Percentiles rank a stretch among this genome's conserved stretches.
Conservation (phyloP, 2,329 filamentous ascomycete genomes). For the Orbilia oligospora region DNA sequence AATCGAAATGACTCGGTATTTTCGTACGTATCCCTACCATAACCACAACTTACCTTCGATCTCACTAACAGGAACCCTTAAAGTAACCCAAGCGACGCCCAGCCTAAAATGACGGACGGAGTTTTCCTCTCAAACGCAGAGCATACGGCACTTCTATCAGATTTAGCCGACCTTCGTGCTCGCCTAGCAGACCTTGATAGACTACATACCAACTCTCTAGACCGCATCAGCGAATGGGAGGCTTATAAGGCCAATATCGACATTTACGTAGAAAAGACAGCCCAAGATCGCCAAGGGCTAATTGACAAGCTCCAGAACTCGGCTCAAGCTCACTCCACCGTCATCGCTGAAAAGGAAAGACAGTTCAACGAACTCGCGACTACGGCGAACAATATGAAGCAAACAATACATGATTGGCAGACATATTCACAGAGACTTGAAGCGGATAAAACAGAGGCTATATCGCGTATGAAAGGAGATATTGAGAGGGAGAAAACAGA, state of each 20-base stretch:
- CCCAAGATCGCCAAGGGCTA: constrained; percentile 35
- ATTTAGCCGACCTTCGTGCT: constrained; percentile 29
- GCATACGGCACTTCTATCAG: constrained; percentile 33
- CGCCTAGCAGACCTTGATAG: constrained; percentile 29
- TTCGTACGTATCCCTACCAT: constrained; percentile 30
- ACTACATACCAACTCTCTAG: constrained; percentile 13
- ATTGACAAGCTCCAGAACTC: constrained; percentile 49
- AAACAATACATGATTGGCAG: constrained; percentile 44
- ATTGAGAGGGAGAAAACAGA: constrained; percentile 27
- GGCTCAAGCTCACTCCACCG: constrained; percentile 40
- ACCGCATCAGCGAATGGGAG: constrained; percentile 48
- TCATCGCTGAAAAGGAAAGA: constrained; percentile 50
- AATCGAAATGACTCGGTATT: constrained; percentile 34
- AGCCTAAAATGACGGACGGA: constrained; percentile 44
- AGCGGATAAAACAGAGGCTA: constrained; percentile 33
- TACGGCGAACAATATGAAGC: constrained; percentile 15
- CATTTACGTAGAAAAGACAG: constrained; percentile 38
- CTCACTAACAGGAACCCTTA: constrained; percentile 12
- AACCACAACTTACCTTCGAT: background rate
- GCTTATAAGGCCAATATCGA: constrained; percentile 41
- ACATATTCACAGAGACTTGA: constrained; percentile 41
- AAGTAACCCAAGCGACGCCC: constrained; percentile 32
- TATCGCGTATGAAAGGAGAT: constrained; percentile 2
- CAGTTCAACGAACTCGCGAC: constrained; percentile 19
- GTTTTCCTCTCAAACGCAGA: constrained; percentile 42